These are phyloP conservation scores for Bacidia rubella DNA, from an alignment of 495 filamentous ascomycete species.

Conservation along the genomic window DNA sequence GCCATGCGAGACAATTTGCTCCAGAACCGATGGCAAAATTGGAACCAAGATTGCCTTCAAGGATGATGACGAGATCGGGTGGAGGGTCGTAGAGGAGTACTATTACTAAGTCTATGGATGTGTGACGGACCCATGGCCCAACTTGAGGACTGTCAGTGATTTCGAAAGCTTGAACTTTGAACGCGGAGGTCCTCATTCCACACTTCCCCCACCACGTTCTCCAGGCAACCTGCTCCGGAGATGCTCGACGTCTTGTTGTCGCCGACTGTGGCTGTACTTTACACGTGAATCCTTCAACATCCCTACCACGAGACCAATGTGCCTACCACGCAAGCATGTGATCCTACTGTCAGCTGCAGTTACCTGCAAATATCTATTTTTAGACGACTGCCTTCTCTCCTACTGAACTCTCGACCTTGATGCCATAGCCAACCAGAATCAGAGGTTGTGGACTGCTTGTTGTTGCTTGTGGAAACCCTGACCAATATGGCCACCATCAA, in stretches of 20 bases:
- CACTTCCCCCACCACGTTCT: background rate
- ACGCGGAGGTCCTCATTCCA: background rate
- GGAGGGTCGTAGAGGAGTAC: slow-evolving; percentile 15
- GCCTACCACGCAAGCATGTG: too few species aligned
- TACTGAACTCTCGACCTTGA: too few species aligned
- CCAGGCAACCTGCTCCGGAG: background rate
- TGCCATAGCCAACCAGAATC: too few species aligned
- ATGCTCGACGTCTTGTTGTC: background rate
- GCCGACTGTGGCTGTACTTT: background rate
- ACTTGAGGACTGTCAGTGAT: too few species aligned
- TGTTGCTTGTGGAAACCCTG: too few species aligned
- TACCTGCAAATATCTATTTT: background rate
- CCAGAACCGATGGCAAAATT: slow-evolving; percentile 5
- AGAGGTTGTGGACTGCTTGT: too few species aligned
- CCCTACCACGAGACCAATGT: too few species aligned
- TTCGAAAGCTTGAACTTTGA: too few species aligned
- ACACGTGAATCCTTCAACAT: too few species aligned
- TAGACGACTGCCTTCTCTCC: too few species aligned
- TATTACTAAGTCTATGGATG: slow-evolving; percentile 6
- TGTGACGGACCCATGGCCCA: background rate
- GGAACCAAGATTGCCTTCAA: background rate
- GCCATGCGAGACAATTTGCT: slow-evolving; percentile 12
- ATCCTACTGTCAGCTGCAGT: background rate
- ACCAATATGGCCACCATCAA: too few species aligned
- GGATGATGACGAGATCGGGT: slow-evolving; percentile 2